Evolutionary conservation across 2,329 filamentous ascomycete species (phyloP).

Genomic region (Mycosphaerella arachidis): DNA sequence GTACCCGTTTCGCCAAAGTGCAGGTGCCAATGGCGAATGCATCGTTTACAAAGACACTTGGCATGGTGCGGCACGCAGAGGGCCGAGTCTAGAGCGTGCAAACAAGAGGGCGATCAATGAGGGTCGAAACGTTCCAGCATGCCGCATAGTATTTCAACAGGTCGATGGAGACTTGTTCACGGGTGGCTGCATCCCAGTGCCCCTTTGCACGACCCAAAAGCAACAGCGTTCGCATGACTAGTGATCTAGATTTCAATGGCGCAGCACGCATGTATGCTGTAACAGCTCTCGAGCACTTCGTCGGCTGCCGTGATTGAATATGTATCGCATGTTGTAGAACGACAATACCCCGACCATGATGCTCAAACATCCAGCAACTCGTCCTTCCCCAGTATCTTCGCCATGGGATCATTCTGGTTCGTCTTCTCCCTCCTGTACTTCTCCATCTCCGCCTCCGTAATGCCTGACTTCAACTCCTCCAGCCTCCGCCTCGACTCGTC

Average conservation of each 20-base stretch:
- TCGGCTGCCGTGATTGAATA: background rate
- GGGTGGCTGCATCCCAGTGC: background rate
- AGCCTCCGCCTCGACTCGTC: slow-evolving; percentile 64
- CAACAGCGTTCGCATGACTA: too few species aligned
- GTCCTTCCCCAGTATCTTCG: slow-evolving; percentile 70
- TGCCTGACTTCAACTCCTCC: slow-evolving; percentile 71
- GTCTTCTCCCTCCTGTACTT: slow-evolving; percentile 73
- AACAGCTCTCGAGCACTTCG: slow-evolving; percentile 2
- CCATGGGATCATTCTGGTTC: slow-evolving; percentile 81
- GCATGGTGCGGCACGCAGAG: too few species aligned
- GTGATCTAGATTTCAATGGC: background rate
- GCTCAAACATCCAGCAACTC: slow-evolving; percentile 48
- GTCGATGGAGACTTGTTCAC: background rate
- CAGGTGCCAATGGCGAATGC: too few species aligned
- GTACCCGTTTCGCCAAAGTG: too few species aligned
- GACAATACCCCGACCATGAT: background rate
- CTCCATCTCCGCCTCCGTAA: slow-evolving; percentile 81
- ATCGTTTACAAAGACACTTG: too few species aligned
- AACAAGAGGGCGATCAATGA: too few species aligned
- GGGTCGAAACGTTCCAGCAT: too few species aligned
- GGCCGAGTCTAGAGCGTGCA: too few species aligned
- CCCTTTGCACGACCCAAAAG: too few species aligned
- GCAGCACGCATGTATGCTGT: background rate
- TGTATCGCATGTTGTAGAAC: background rate
- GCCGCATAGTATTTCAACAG: too few species aligned